Percentiles rank a stretch among this genome's conserved stretches.
phyloP scores from a whole-genome alignment of 2,329 filamentous ascomycete genomes.

The Chalaropsis thielavioides region DNA sequence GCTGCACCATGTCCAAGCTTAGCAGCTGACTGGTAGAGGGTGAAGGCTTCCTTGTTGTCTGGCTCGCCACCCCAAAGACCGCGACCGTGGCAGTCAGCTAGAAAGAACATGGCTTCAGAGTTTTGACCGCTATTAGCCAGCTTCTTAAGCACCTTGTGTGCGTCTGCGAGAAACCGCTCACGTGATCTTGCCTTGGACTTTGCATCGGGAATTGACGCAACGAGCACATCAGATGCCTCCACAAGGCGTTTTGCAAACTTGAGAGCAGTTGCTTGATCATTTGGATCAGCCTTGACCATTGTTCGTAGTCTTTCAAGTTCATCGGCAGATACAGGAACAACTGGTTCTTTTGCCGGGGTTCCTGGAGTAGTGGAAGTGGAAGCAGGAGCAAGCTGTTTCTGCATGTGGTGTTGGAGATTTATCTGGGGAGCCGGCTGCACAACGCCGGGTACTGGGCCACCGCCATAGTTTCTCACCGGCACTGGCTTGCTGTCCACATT shows the following conservation, averaged over 20 bases:
- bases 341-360: slow-evolving; percentile 21
- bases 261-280: slow-evolving; percentile 57
- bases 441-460: slow-evolving; percentile 27
- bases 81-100: slow-evolving; percentile 78
- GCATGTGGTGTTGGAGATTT: slow-evolving; percentile 24
- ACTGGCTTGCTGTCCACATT: slow-evolving; percentile 42
- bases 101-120: slow-evolving; percentile 78
- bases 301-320: slow-evolving; percentile 65
- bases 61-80: slow-evolving; percentile 64
- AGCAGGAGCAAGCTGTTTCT: slow-evolving; percentile 23
- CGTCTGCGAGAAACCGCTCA: slow-evolving; percentile 73
- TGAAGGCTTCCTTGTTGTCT: slow-evolving; percentile 86
- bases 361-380: slow-evolving; percentile 13
- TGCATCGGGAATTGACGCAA: slow-evolving; percentile 49
- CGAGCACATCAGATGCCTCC: slow-evolving; percentile 67
- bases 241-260: slow-evolving; percentile 68
- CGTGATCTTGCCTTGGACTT: slow-evolving; percentile 59
- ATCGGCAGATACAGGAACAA: slow-evolving; percentile 53
- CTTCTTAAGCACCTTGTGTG: slow-evolving; percentile 85
- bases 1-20: slow-evolving; percentile 76
- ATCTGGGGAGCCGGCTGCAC: slow-evolving; percentile 20
- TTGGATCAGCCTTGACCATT: slow-evolving; percentile 53
- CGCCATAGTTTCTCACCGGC: slow-evolving; percentile 41
- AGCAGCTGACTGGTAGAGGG: slow-evolving; percentile 81
- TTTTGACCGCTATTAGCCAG: slow-evolving; percentile 53